Evolutionary conservation across 441 rosid species (phyloP).

Genomic region (Macaranga tanarius): DNA sequence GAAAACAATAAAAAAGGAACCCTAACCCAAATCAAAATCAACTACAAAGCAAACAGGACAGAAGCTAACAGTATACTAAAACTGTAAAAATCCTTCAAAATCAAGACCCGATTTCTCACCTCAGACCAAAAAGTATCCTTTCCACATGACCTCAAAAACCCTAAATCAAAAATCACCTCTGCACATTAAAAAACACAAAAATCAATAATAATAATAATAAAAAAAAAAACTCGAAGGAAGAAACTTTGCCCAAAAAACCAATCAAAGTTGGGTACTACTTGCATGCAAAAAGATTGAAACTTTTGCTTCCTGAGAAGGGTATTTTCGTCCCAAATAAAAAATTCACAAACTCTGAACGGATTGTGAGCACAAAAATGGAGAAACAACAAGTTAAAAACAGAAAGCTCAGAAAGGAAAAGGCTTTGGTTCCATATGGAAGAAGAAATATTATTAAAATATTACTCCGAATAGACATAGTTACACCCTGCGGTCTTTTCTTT

Average conservation of each 20-base stretch:
- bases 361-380: slow-evolving; percentile 11
- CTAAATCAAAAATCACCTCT: slow-evolving; percentile 9
- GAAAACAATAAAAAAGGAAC: slow-evolving; percentile 18
- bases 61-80: slow-evolving; percentile 20
- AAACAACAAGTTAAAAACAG: background rate
- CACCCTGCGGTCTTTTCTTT: background rate
- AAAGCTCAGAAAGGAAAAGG: background rate
- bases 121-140: slow-evolving; percentile 6
- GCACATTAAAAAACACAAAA: slow-evolving; percentile 18
- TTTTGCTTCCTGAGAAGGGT: slow-evolving; percentile 1
- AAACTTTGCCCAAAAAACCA: background rate
- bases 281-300: slow-evolving; percentile 18
- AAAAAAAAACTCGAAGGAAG: background rate
- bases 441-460: slow-evolving; percentile 24
- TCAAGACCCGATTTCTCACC: slow-evolving; percentile 31
- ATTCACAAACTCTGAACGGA: background rate
- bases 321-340: slow-evolving; percentile 3
- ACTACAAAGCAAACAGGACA: slow-evolving; percentile 11
- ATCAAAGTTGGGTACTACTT: slow-evolving; percentile 14
- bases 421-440: background rate
- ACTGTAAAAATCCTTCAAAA: slow-evolving; percentile 16
- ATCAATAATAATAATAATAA: slow-evolving; percentile 18
- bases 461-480: background rate
- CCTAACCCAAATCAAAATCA: slow-evolving; percentile 21
- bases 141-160: slow-evolving; percentile 12